Conservation (phyloP, 257 asterid genomes). For the Gardenia jasminoides region DNA sequence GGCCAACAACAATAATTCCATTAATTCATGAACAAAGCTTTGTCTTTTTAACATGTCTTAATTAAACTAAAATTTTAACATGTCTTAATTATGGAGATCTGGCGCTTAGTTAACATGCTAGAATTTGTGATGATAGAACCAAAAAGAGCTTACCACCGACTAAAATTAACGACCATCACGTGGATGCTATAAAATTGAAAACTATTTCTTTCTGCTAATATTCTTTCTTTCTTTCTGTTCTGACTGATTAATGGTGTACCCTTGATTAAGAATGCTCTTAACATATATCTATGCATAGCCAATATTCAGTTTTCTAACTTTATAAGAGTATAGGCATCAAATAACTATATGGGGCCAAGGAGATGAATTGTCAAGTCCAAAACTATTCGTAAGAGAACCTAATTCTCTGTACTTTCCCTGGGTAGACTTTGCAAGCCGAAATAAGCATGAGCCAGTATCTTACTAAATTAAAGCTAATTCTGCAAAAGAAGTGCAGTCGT, state of each 20-base stretch:
- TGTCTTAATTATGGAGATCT: not conserved
- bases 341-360: not conserved
- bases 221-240: not conserved
- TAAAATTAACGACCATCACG: not conserved
- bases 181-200: not conserved
- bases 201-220: not conserved
- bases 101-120: not conserved
- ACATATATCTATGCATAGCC: not conserved
- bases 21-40: too few species aligned
- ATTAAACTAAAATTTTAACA: too few species aligned
- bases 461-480: not conserved
- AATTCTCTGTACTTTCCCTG: slow-evolving; percentile 6
- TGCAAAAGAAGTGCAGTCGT: not conserved
- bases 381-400: not conserved
- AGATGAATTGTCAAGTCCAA: not conserved
- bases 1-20: too few species aligned
- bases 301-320: not conserved
- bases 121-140: too few species aligned
- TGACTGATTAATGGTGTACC: not conserved
- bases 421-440: not conserved
- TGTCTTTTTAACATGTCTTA: too few species aligned
- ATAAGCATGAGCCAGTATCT: not conserved
- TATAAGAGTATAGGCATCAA: not conserved
- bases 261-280: not conserved
- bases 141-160: not conserved